These are phyloP conservation scores for Boletus pseudo-olivaceus DNA, from an alignment of 768 basidiomycete genomes.

Conservation along the genomic window DNA sequence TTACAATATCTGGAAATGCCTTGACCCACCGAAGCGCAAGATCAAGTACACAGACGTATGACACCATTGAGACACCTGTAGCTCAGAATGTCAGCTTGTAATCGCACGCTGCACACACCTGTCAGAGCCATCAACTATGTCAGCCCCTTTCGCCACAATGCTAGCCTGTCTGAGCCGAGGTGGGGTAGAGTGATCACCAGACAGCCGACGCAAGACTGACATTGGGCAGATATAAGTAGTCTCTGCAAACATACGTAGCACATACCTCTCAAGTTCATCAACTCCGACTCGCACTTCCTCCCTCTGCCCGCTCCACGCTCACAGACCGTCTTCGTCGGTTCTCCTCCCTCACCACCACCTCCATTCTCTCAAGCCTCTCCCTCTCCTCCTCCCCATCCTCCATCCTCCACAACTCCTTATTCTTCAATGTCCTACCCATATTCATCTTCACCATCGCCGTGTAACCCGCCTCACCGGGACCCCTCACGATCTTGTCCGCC, in stretches of 20 bases:
- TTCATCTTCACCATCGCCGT: conserved; percentile 58
- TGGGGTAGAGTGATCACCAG: no score
- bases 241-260: neutral
- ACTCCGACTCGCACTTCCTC: neutral
- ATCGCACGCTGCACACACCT: no score
- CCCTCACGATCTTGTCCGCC: conserved; percentile 47
- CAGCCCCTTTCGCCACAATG: no score
- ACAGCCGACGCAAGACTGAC: neutral
- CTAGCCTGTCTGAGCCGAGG: no score
- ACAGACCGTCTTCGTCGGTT: conserved; percentile 22
- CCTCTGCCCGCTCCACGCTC: neutral
- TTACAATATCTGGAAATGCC: neutral
- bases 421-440: conserved; percentile 48
- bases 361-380: conserved; percentile 26
- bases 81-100: no score
- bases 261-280: conserved; percentile 4
- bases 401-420: conserved; percentile 32
- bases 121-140: no score
- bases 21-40: no score
- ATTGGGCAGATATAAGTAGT: neutral
- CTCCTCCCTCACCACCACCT: conserved; percentile 28
- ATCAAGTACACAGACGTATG: no score
- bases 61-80: neutral
- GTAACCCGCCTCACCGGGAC: conserved; percentile 68
- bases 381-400: conserved; percentile 33